A percentile compares a stretch with the other conserved stretches of the same genome.
Conservation (phyloP, 768 basidiomycete species). For the Megacollybia marginata region DNA sequence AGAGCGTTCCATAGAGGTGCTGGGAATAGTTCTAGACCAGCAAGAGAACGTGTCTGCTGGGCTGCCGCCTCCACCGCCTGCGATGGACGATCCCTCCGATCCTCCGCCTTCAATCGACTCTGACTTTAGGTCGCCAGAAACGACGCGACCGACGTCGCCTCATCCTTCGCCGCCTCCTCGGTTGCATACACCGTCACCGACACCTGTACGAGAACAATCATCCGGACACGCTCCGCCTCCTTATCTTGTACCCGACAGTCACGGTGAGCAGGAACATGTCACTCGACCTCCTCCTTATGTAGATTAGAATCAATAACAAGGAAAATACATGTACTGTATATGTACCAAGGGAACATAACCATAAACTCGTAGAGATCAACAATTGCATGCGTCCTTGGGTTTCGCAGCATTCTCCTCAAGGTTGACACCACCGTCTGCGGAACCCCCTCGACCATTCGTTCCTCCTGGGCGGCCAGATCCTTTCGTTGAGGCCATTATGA, state of each 20-base stretch:
- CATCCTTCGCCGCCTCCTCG: constrained; percentile 27
- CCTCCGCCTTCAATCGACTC: constrained; percentile 87
- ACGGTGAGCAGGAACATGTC: constrained; percentile 42
- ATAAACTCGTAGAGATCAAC: constrained; percentile 34
- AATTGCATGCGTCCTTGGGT: constrained; percentile 75
- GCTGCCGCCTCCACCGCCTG: constrained; percentile 72
- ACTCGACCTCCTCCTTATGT: constrained; percentile 57
- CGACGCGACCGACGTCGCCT: constrained; percentile 25
- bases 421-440: constrained; percentile 54
- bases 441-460: constrained; percentile 43
- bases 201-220: constrained; percentile 25
- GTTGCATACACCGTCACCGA: constrained; percentile 21
- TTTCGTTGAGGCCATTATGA: constrained; percentile 81
- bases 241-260: constrained; percentile 51
- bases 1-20: constrained; percentile 44
- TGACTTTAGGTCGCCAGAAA: constrained; percentile 51
- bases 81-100: constrained; percentile 82
- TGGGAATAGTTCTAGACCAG: constrained; percentile 53
- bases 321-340: constrained; percentile 11
- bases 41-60: constrained; percentile 29
- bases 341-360: constrained; percentile 1
- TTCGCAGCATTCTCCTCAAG: constrained; percentile 61
- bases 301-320: constrained; percentile 28
- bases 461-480: constrained; percentile 59
- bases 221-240: constrained; percentile 69